Evolutionary conservation across 2,329 filamentous ascomycete genomes (phyloP), one percentile per base, ranked within the genome.

Genomic region (Sporothrix humicola): DNA sequence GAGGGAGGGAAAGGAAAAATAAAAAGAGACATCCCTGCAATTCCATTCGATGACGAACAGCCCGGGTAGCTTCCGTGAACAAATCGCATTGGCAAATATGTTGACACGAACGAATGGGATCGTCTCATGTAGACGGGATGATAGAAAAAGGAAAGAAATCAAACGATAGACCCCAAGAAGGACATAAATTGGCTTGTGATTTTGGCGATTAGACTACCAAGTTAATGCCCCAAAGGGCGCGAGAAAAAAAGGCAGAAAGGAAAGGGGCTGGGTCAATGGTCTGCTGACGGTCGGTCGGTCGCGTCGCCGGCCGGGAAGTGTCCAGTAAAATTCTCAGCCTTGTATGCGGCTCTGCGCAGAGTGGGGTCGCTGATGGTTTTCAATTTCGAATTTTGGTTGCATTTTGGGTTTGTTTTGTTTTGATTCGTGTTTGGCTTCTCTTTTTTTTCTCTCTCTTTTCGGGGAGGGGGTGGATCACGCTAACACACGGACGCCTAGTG

Each of bases 221-320:
- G 20, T 23, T 12, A 26, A 8, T 3, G 20, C 9, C 12, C 26
- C 31, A 13, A 17, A 13, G 56, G 31, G 8, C 2, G 42, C 44
- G 10, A 23, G 23, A 46, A 65, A 6, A 3, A 9, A 17, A 42
- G 26, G 26, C 58, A 61, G n/a, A 63, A 44, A 44, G 23, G 6
- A 37, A 63, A 46, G 59, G 59, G 59, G 37, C 59, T 65, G 59
- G 59, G 59, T 46, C 37, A 23, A 65, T 20, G 59, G 59, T 65
- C 59, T 65, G 59, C 59, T 65, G 59, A 44, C 59, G 10, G 37
- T 15, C 59, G 59, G 7, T 20, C 59, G 37, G 31, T 37, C 31
- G 31, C 31, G 31, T 37, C 31, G 31, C 59, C n/a, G 17, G 37
- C 37, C 17, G 59, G 52, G 52, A 23, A n/a, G n/a, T 20, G 52